These are phyloP conservation scores for Salix caprea DNA, from an alignment of 345 rosid genomes.

Conservation along the genomic window DNA sequence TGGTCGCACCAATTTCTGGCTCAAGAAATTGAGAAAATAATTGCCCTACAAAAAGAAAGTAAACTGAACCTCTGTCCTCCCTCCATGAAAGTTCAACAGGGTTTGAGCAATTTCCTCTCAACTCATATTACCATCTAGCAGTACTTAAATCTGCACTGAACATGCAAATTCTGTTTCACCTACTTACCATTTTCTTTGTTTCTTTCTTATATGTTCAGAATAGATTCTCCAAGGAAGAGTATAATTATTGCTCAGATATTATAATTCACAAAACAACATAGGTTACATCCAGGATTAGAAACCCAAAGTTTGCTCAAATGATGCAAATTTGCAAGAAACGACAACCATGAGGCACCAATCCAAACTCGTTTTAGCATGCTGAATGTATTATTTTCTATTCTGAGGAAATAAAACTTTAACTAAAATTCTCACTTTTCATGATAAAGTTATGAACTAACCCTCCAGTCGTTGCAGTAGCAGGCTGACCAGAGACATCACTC, in stretches of 20 bases:
- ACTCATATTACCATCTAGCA: not conserved
- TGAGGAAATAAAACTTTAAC: not conserved
- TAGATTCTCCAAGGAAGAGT: not conserved
- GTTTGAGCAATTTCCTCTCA: not conserved
- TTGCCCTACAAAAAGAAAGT: not conserved
- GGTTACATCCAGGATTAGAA: not conserved
- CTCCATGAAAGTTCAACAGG: not conserved
- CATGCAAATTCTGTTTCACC: not conserved
- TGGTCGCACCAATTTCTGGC: not conserved
- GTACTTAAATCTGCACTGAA: not conserved
- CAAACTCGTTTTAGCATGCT: not conserved
- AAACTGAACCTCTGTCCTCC: not conserved
- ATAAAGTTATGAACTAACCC: conserved; percentile 57
- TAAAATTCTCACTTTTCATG: conserved; percentile 3
- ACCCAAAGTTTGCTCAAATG: not conserved
- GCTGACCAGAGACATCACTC: conserved; percentile 83
- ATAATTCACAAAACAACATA: not conserved
- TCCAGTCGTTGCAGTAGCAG: conserved; percentile 93
- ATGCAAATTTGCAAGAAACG: conserved; percentile 3
- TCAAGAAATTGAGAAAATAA: not conserved
- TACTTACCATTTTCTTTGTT: not conserved
- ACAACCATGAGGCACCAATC: not conserved
- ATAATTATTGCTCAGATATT: not conserved
- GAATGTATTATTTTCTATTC: not conserved
- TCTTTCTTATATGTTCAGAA: not conserved